Conservation (phyloP, 176 grass and related monocot genomes). For the Juncus inflexus region DNA sequence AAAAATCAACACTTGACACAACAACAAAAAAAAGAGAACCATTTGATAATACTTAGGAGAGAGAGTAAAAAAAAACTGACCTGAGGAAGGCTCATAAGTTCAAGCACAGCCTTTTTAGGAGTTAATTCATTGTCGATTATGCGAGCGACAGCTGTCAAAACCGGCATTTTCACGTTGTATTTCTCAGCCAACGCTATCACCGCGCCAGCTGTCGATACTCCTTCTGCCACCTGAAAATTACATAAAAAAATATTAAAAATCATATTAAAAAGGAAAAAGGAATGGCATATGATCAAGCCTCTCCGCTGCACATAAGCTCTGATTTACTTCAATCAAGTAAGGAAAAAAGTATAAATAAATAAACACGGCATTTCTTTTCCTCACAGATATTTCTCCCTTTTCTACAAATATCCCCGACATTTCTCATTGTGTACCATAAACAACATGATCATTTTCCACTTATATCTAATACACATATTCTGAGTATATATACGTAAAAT, state of each 20-base stretch:
- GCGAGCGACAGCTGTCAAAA: slow-evolving; percentile 84
- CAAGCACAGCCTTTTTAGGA: slow-evolving; percentile 75
- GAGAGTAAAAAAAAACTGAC: slow-evolving; percentile 27
- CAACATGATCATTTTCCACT: too few species aligned
- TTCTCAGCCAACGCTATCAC: slow-evolving; percentile 93
- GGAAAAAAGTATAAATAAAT: too few species aligned
- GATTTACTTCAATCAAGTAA: too few species aligned
- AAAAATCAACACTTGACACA: background rate
- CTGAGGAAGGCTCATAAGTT: slow-evolving; percentile 98
- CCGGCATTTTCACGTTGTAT: slow-evolving; percentile 92
- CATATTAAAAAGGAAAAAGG: slow-evolving; percentile 1
- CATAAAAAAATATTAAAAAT: slow-evolving; percentile 1
- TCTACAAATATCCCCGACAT: too few species aligned
- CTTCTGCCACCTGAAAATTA: slow-evolving; percentile 74
- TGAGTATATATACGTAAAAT: too few species aligned
- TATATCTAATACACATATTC: too few species aligned
- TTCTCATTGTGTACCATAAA: too few species aligned
- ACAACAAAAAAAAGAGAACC: too few species aligned
- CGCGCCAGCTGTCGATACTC: slow-evolving; percentile 86
- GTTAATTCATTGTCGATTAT: slow-evolving; percentile 93
- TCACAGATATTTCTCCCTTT: too few species aligned
- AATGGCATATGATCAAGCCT: background rate
- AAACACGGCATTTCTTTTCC: too few species aligned
- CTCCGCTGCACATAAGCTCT: too few species aligned
- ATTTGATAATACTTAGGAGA: too few species aligned